phyloP scores from a whole-genome alignment of 106 monocot species.

The Dendrobium chrysotoxum region DNA sequence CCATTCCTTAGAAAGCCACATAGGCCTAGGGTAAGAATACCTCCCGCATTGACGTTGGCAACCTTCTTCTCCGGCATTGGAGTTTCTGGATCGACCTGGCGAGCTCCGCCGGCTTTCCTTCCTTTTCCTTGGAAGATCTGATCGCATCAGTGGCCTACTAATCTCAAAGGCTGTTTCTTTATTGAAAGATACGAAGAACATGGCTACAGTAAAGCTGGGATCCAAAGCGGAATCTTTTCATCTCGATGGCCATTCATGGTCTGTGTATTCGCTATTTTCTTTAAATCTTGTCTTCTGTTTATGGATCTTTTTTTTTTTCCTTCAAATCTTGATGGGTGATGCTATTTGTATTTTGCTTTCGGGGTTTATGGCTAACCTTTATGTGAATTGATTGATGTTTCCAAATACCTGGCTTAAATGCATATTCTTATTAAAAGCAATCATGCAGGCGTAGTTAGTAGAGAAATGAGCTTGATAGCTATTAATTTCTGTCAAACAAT shows the following conservation, averaged over 20 bases:
- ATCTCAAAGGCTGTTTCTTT: background rate
- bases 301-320: background rate
- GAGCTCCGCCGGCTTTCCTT: background rate
- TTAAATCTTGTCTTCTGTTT: background rate
- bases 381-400: background rate
- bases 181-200: background rate
- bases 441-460: no score
- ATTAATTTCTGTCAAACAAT: no score
- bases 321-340: background rate
- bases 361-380: background rate
- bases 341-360: background rate
- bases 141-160: no score
- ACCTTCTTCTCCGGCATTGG: background rate
- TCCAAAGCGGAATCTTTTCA: constrained; percentile 17
- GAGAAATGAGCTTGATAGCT: no score
- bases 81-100: background rate
- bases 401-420: no score
- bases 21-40: no score
- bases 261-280: background rate
- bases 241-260: constrained; percentile 12
- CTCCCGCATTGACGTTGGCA: background rate
- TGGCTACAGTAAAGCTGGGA: constrained; percentile 17
- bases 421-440: no score
- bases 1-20: background rate
- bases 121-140: background rate